Conservation (phyloP, 2,329 filamentous ascomycete genomes). For the Fusarium pseudograminearum region DNA sequence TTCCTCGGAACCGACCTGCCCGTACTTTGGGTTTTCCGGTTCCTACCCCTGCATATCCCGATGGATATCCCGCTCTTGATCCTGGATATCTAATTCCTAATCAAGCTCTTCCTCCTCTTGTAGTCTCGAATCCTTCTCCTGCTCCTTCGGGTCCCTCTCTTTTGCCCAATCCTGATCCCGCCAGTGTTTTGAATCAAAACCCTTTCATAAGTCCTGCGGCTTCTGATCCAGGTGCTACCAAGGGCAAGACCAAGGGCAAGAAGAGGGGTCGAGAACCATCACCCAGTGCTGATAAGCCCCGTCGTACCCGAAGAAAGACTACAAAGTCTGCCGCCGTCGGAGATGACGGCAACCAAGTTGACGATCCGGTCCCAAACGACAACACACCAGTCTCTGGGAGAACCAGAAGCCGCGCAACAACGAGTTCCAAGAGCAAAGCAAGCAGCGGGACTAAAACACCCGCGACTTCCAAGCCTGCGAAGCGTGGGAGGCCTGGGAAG, state of each 20-base stretch:
- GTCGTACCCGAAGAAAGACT: not conserved
- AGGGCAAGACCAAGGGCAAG: not conserved
- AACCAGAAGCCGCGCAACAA: not conserved
- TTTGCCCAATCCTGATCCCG: not conserved
- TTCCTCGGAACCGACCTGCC: not conserved
- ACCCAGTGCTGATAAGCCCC: not conserved
- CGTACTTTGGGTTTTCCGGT: not conserved
- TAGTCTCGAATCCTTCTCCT: not conserved
- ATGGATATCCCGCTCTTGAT: not conserved
- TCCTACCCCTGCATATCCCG: not conserved
- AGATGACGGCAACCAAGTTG: not conserved
- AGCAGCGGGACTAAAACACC: not conserved
- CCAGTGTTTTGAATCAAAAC: not conserved
- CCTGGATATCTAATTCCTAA: not conserved
- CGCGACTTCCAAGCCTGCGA: not conserved
- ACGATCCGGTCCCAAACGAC: not conserved
- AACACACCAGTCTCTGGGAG: not conserved
- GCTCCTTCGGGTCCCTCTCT: not conserved
- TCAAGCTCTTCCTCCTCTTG: not conserved
- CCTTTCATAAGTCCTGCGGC: not conserved
- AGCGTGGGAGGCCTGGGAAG: not conserved
- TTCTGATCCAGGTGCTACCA: not conserved
- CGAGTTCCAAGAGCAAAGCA: not conserved
- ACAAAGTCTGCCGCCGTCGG: not conserved
- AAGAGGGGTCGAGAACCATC: conserved; percentile 11